Evolutionary conservation across 768 basidiomycete species (phyloP), one percentile per base, ranked within the genome.

Genomic region (Podaxis sp.): DNA sequence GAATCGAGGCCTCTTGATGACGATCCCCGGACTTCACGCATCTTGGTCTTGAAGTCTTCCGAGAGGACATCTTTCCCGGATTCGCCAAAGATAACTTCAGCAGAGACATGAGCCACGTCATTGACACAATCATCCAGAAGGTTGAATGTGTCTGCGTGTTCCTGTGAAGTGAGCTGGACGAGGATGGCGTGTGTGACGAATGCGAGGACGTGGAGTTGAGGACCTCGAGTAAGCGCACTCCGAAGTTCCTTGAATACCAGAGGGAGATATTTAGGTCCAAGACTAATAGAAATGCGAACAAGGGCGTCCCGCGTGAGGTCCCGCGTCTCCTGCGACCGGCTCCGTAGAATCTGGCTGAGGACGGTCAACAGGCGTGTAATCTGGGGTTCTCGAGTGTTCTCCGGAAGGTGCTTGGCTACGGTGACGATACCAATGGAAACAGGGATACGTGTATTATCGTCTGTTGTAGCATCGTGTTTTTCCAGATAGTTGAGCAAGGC

Each of bases 1-100:
- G 92, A 88, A 71, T 99, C 95, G 36, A 96, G 77, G 2, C 90
- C 94, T 70, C 87, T 87, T n/a, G 92, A 85, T 2, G 88, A 83
- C 26, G 93, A 94, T 9, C 87, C 83, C 36, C 87, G 83, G 30
- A 96, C 96, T 77, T 99, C 96, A 22, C 91, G 84, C 87, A 95
- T 92, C 74, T 92, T 95, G 17, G 95, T 95, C 77, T 89, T 93
- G 86, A 96, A 98, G 26, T 89, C 96, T 68, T 95, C 94, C 2
- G 89, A 81, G 62, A 88, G 85, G 0, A 92, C 88, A 68, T 98
- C 93, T 73, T 92, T 92, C 13, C 91, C 92, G 1, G 96, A 95
- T 71, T 95, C 88, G 28, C 96, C 96, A 67, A 98, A 98, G 57
- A 98, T 84, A 57, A 98, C 96, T 70, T 93, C 95, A 0, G 88